These are phyloP conservation scores for Elsinoe australis DNA, from an alignment of 2,329 filamentous ascomycete species.

Conservation along the genomic window DNA sequence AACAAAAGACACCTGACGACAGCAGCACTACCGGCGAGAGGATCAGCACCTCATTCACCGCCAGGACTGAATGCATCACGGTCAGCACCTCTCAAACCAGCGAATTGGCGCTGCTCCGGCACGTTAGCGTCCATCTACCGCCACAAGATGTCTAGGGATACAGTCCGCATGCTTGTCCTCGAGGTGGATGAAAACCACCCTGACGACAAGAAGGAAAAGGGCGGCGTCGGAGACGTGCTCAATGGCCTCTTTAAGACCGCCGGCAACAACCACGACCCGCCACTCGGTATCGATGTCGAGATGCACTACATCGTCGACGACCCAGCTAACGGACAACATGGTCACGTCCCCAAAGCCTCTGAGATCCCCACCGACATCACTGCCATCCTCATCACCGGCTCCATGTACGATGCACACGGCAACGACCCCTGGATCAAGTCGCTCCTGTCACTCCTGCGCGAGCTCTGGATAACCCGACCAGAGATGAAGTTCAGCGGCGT, in stretches of 20 bases:
- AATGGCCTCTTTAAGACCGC: conserved; percentile 46
- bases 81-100: too few relatives aligned
- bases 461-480: conserved; percentile 45
- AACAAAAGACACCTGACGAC: too few relatives aligned
- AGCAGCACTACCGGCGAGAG: too few relatives aligned
- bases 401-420: conserved; percentile 42
- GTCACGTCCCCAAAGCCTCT: conserved; percentile 40
- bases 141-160: conserved; percentile 14
- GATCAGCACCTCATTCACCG: too few relatives aligned
- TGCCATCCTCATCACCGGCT: conserved; percentile 42
- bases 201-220: conserved; percentile 43
- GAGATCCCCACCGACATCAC: conserved; percentile 40
- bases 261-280: conserved; percentile 47
- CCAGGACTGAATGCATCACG: too few relatives aligned
- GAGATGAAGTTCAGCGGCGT: conserved; percentile 45
- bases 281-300: conserved; percentile 48
- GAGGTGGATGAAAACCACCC: conserved; percentile 52
- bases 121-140: background rate
- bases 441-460: conserved; percentile 40
- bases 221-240: conserved; percentile 49
- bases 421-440: conserved; percentile 39
- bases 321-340: conserved; percentile 22
- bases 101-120: background rate
- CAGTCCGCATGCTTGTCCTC: conserved; percentile 42
- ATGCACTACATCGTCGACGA: conserved; percentile 48